Evolutionary conservation across 2,329 filamentous ascomycete genomes (phyloP), one percentile per base, ranked within the genome.

Genomic region (Magnaporthiopsis rhizophila): DNA sequence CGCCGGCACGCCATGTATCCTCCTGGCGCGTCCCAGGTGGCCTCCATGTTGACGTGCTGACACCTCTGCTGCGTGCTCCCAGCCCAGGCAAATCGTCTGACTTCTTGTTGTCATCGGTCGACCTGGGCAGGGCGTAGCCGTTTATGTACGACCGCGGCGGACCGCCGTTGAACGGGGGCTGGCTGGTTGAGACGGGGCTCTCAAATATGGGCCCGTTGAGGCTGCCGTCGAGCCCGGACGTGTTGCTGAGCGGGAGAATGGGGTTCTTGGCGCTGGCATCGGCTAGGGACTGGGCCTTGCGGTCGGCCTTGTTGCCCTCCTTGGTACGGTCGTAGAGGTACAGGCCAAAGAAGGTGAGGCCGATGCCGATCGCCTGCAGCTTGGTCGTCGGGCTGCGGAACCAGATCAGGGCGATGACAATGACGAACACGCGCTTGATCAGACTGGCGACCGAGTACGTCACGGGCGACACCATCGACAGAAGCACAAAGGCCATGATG

Each of bases 381-480:
- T 81, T 83, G 6, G 91, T 97, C 38, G 95, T 97, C 1, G 89
- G 86, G 75, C 88, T 97, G 68, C 92, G 89, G 77, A 98, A 99
- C 95, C 95, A 99, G 69, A 98, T 79, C 67, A 99, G 94, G 8
- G 95, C 92, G 70, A 97, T 89, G 65, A 95, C 86, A 70, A 99
- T 97, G 72, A 99, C 94, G 72, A 97, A 97, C 15, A 99, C 95
- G 61, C 95, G 89, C 79, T 99, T 99, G 77, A 99, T 95, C 67
- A 99, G 81, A 65, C 90, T 96, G 50, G 95, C 95, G 53, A 99
- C 94, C 0, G 92, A 97, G 79, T 99, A 99, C 0, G 95, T 98
- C 53, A 99, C 95, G 0, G 95, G 95, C 0, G 92, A 96, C 15
- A 98, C 90, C 80, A 97, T 90, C 64, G 92, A 97, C 8, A 99